These are phyloP conservation scores for Gaultheria prostrata DNA, from an alignment of 148 eudicot species.

Conservation along the genomic window DNA sequence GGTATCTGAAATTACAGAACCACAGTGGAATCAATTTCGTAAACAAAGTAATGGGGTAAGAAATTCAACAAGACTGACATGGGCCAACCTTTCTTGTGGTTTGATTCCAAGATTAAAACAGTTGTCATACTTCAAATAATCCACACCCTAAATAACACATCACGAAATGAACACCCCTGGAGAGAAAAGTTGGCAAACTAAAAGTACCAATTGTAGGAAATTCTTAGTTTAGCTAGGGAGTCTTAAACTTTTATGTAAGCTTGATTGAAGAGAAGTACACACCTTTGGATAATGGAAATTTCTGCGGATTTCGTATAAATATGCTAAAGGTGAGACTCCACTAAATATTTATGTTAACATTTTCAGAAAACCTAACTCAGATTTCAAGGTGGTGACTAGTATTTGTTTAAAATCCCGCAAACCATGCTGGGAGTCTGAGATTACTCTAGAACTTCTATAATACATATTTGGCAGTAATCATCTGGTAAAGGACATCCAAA, in stretches of 20 bases:
- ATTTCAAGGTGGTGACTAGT: too few species aligned
- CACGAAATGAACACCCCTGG: background rate
- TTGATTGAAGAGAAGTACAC: background rate
- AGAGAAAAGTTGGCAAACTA: background rate
- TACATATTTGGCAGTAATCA: background rate
- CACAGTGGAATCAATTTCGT: constrained; percentile 11
- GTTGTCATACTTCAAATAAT: constrained; percentile 94
- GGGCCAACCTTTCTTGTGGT: constrained; percentile 62
- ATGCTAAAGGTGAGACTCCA: background rate
- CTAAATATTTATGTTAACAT: background rate
- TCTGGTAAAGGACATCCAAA: background rate
- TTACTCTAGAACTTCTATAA: background rate
- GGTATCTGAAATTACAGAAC: constrained; percentile 55
- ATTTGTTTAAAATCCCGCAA: too few species aligned
- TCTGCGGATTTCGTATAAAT: background rate
- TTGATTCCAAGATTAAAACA: constrained; percentile 83
- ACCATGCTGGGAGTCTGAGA: too few species aligned
- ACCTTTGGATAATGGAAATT: background rate
- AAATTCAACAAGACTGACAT: background rate
- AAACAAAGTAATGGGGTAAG: background rate
- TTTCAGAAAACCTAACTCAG: background rate
- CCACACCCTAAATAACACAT: constrained; percentile 61
- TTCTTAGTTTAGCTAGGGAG: background rate
- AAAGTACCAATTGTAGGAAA: background rate
- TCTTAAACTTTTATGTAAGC: background rate